Conservation (phyloP, 345 rosid genomes). For the Turnera subulata region DNA sequence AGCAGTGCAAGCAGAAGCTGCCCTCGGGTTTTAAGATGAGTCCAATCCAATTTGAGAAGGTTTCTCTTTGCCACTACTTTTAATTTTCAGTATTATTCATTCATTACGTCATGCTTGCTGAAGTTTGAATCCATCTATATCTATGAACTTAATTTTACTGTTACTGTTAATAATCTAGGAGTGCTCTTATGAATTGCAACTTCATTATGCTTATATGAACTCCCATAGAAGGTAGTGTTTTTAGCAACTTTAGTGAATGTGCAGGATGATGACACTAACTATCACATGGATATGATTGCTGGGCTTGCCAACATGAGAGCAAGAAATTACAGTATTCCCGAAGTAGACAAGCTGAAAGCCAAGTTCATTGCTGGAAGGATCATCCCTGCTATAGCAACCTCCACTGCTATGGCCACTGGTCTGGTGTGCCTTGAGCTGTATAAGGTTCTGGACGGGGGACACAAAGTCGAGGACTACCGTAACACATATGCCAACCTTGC, state of each 20-base stretch:
- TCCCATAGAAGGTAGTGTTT: not conserved
- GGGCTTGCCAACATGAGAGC: slow-evolving; percentile 99
- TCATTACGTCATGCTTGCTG: not conserved
- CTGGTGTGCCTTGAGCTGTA: slow-evolving; percentile 94
- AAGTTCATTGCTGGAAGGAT: slow-evolving; percentile 99
- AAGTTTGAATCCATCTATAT: not conserved
- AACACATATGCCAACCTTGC: slow-evolving; percentile 98
- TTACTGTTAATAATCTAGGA: not conserved
- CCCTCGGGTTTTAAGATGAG: slow-evolving; percentile 69
- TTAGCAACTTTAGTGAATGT: slow-evolving; percentile 6
- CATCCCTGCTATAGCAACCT: slow-evolving; percentile 96
- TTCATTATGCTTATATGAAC: not conserved
- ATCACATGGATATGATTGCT: slow-evolving; percentile 97
- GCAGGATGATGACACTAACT: slow-evolving; percentile 97
- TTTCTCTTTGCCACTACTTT: slow-evolving; percentile 21
- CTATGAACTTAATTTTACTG: not conserved
- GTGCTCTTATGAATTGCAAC: not conserved
- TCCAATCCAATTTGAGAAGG: slow-evolving; percentile 98
- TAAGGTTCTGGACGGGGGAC: slow-evolving; percentile 75
- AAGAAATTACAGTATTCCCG: slow-evolving; percentile 91
- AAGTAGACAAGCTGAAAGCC: slow-evolving; percentile 97
- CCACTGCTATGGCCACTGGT: slow-evolving; percentile 98
- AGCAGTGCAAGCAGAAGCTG: slow-evolving; percentile 55
- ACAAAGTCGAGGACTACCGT: slow-evolving; percentile 83
- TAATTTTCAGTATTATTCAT: not conserved